Evolutionary conservation across 2,329 filamentous ascomycete species (phyloP), one percentile per base, ranked within the genome.

Genomic region (Nemania serpens): DNA sequence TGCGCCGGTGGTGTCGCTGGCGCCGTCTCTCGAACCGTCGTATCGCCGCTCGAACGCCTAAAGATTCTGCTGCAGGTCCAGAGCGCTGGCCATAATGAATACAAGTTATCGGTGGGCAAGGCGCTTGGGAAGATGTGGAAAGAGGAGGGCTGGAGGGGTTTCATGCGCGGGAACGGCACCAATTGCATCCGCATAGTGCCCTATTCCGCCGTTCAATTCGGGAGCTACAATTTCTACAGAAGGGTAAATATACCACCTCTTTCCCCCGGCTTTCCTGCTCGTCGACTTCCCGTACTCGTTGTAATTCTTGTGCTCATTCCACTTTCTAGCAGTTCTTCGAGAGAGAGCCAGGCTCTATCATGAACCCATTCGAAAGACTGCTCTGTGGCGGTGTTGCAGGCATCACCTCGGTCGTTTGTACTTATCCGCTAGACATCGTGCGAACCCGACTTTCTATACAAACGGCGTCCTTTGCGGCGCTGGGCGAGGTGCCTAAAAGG

Each of bases 1-100:
- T 90, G 96, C 71, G 95, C 92, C 33, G 95, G 95, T 63, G 95
- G 95, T 68, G 88, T 97, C 20, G 95, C 95, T 15, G 95, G 95
- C 60, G 95, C 95, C 45, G 94, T 99, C n/a, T 98, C 95, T 34
- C 87, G 95, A 73, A 99, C 95, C 22, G 94, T 98, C 49, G 95
- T 99, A 4, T 98, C 94, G 15, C 95, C 95, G 3, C 86, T 99
- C 39, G 95, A 99, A 78, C 88, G 95, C 66, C 83, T 99, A 61
- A 98, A 99, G 81, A 99, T 99, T 69, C 82, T 99, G n/a, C 93
- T 97, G 75, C 95, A 99, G 75, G 85, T 99, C 29, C 95, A 99
- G 79, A 96, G 91, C 73, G 90, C 84, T 51, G 94, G 93, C 17
- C 88, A 93, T 71, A 90, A 91, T 69, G 94, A 97, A 73, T 99